phyloP scores from a whole-genome alignment of 2,329 filamentous ascomycete genomes.

The Aspergillus eucalypticola region DNA sequence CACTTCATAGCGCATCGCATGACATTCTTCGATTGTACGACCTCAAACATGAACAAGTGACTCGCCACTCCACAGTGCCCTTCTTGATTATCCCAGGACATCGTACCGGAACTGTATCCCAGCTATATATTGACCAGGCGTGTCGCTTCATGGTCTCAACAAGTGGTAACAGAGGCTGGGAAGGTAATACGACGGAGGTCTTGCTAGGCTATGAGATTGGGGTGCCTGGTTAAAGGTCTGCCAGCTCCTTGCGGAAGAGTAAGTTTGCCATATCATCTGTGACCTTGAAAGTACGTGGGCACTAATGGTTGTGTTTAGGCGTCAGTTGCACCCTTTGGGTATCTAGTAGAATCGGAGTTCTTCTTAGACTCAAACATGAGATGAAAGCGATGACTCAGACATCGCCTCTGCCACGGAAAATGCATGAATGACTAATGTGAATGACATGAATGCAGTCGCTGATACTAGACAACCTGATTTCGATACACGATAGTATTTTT shows the following conservation, averaged over 20 bases:
- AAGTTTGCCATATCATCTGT: no score
- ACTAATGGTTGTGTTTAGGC: no score
- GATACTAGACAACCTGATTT: neutral
- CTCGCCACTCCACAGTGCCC: slow-evolving; percentile 77
- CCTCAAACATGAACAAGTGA: slow-evolving; percentile 64
- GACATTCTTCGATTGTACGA: slow-evolving; percentile 95
- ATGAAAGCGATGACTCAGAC: neutral
- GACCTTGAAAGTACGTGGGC: no score
- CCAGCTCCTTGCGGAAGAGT: neutral
- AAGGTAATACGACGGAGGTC: slow-evolving; percentile 85
- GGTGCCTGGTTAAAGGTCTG: slow-evolving; percentile 35
- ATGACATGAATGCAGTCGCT: neutral
- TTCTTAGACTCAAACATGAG: no score
- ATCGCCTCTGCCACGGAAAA: neutral
- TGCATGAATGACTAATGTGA: neutral
- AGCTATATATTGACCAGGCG: slow-evolving; percentile 82
- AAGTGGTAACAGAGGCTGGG: slow-evolving; percentile 92
- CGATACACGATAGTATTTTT: no score
- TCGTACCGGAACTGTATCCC: slow-evolving; percentile 81
- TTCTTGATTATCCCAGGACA: slow-evolving; percentile 96
- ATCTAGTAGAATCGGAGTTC: no score
- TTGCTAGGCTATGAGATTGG: slow-evolving; percentile 91
- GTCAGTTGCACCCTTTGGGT: no score
- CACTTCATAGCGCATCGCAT: slow-evolving; percentile 71
- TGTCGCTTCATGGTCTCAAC: slow-evolving; percentile 90